These are phyloP conservation scores for Aspergillus eucalypticola DNA, from an alignment of 2,329 filamentous ascomycete genomes.

Conservation along the genomic window DNA sequence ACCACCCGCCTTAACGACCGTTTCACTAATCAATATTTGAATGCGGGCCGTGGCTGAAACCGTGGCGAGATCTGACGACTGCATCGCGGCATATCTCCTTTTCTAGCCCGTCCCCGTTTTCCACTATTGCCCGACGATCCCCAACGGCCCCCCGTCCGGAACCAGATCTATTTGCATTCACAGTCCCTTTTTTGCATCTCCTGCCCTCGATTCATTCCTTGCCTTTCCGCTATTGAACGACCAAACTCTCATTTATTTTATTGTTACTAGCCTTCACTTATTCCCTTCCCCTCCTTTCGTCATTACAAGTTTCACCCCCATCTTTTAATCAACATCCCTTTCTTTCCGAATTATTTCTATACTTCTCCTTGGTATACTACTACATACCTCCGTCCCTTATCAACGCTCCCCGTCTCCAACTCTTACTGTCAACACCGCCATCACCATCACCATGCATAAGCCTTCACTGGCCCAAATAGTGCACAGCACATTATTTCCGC, in stretches of 20 bases:
- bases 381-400: not conserved
- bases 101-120: slow-evolving; percentile 7
- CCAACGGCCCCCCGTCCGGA: slow-evolving; percentile 5
- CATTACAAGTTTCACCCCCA: not conserved
- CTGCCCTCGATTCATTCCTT: slow-evolving; percentile 4
- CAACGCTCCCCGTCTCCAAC: not conserved
- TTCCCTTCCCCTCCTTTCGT: not conserved
- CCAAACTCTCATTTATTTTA: slow-evolving; percentile 4
- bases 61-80: slow-evolving; percentile 3
- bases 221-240: not conserved
- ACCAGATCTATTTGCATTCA: slow-evolving; percentile 5
- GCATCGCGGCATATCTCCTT: not conserved
- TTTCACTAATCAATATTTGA: not conserved
- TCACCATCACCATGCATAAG: slow-evolving; percentile 56
- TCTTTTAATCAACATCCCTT: not conserved
- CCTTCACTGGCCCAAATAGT: slow-evolving; percentile 60
- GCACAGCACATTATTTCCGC: slow-evolving; percentile 60
- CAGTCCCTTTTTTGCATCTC: slow-evolving; percentile 6
- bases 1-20: not conserved
- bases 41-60: slow-evolving; percentile 3
- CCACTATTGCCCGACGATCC: slow-evolving; percentile 3
- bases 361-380: not conserved
- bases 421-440: not conserved
- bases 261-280: not conserved
- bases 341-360: not conserved